Base-by-base conservation (phyloP, 768 basidiomycete genomes). In the Trametopsis cervina region DNA sequence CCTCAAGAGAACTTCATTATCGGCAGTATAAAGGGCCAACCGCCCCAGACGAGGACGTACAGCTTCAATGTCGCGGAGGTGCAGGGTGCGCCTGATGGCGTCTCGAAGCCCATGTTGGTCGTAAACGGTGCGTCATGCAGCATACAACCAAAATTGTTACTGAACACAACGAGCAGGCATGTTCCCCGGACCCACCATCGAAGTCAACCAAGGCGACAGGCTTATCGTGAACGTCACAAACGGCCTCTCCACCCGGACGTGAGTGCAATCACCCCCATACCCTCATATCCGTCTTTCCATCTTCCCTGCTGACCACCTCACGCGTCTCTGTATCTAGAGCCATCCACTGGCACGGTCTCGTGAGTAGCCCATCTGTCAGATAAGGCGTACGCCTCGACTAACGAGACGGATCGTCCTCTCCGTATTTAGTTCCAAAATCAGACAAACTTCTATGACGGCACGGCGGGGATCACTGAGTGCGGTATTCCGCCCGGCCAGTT, bases 401-500 rank as follows among this genome's bases (percentile, higher is more conserved):
- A n/a, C n/a, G n/a, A n/a, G n/a, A 33, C 15, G 7, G 29, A 33
- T 33, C 29, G 15, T 24, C 27, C 10, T 11, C 23, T 22, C 2
- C 45, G 15, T 7, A 59, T 62, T 21, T 62, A 74, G 44, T 57
- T 63, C 29, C 73, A 69, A 53, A 72, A 73, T 46, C 63, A 69
- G 25, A 76, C 76, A 1, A 69, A 70, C 47, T 75, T 66, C 51
- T 75, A 71, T 55, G 76, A 78, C 44, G 76, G 76, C 2, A 68
- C 73, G 0, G 60, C 57, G 6, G 69, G 67, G 7, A 66, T 78
- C 38, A 72, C 76, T 1, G 70, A 78, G 54, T 78, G 78, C 53
- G 71, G 72, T 9, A 78, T 78, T 26, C 76, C 76, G n/a, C 68
- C 76, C 3, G 74, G 74, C 20, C 60, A 66, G 54, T 69, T 68